Conservation (phyloP, 371 early-diverging fungal species). For the Encephalitozoon intestinalis region DNA sequence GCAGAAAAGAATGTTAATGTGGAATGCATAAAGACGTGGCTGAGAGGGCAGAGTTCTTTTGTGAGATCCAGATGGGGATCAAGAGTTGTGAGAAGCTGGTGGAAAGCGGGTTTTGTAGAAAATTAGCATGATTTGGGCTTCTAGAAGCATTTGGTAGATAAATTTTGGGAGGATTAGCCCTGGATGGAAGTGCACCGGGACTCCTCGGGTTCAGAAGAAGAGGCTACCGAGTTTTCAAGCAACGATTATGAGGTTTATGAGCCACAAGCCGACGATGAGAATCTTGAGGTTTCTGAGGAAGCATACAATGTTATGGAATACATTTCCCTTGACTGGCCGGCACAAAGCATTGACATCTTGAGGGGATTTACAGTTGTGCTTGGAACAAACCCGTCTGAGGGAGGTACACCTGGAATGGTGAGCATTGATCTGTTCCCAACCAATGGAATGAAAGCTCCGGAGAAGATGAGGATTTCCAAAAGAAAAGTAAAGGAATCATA, state of each 20-base stretch:
- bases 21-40: conserved; percentile 86
- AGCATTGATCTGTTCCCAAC: conserved; percentile 21
- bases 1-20: conserved; percentile 91
- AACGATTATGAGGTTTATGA: conserved; percentile 29
- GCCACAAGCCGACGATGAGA: conserved; percentile 14
- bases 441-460: background rate
- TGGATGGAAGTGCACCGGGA: background rate
- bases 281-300: conserved; percentile 43
- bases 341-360: conserved; percentile 40
- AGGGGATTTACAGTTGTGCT: conserved; percentile 5
- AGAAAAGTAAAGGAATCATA: background rate
- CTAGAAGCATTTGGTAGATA: background rate
- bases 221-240: conserved; percentile 2
- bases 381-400: conserved; percentile 48
- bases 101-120: background rate
- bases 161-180: background rate
- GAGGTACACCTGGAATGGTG: background rate
- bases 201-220: background rate
- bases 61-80: background rate
- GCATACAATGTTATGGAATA: conserved; percentile 49
- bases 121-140: background rate
- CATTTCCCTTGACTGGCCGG: conserved; percentile 53
- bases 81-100: background rate
- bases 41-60: conserved; percentile 66
- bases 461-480: conserved; percentile 14